Evolutionary conservation across 352 stramenopile genomes (phyloP).

Genomic region (Pseudoperonospora humuli): DNA sequence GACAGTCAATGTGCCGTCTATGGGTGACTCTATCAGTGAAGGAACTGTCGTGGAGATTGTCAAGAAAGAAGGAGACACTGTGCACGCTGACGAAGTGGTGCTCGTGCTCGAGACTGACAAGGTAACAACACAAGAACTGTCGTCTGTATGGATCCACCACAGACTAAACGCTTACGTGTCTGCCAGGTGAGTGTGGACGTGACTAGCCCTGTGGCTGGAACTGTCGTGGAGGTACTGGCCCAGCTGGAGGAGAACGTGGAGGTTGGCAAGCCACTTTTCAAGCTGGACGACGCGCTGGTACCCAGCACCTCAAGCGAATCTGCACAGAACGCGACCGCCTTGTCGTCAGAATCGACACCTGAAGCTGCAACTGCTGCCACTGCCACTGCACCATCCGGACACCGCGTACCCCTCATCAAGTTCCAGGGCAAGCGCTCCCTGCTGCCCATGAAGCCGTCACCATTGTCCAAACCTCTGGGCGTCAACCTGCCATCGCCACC

Average conservation of each 20-base stretch:
- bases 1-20: slow-evolving; percentile 82
- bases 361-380: slow-evolving; percentile 13
- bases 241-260: slow-evolving; percentile 95
- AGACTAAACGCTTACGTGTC: background rate
- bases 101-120: slow-evolving; percentile 99
- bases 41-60: slow-evolving; percentile 95
- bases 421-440: slow-evolving; percentile 69
- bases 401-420: slow-evolving; percentile 54
- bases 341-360: slow-evolving; percentile 29
- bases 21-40: slow-evolving; percentile 97
- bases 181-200: slow-evolving; percentile 85
- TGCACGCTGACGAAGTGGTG: slow-evolving; percentile 95
- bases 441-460: slow-evolving; percentile 33
- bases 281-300: slow-evolving; percentile 80
- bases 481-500: slow-evolving; percentile 12
- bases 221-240: slow-evolving; percentile 90
- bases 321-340: slow-evolving; percentile 2
- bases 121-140: slow-evolving; percentile 36
- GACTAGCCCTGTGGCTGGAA: slow-evolving; percentile 85
- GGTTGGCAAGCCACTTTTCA: slow-evolving; percentile 91
- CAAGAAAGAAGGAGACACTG: slow-evolving; percentile 88
- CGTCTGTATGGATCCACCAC: background rate
- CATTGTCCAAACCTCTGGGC: slow-evolving; percentile 14
- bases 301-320: slow-evolving; percentile 25
- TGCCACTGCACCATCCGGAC: slow-evolving; percentile 17